Percentiles rank a stretch among this genome's conserved stretches.
Evolutionary conservation across 2,329 filamentous ascomycete genomes (phyloP).

Genomic region (Neospermospora avenae): DNA sequence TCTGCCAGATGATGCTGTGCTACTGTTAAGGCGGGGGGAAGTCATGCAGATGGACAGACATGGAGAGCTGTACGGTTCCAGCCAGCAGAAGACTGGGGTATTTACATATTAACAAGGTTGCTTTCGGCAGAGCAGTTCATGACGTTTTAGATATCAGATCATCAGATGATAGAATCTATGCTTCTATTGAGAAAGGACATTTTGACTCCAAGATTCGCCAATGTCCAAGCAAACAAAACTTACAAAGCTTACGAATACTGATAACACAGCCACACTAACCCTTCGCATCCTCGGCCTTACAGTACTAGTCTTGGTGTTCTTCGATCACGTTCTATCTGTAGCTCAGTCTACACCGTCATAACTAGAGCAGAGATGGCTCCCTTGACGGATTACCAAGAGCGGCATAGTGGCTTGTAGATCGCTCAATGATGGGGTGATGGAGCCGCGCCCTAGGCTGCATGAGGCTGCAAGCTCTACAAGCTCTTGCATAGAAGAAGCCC

Average conservation of each 20-base stretch:
- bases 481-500: slow-evolving; percentile 1
- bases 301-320: not conserved
- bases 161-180: no score
- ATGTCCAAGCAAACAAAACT: not conserved
- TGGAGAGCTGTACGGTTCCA: no score
- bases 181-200: not conserved
- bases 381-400: not conserved
- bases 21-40: no score
- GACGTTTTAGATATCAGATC: no score
- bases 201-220: not conserved
- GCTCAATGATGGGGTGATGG: not conserved
- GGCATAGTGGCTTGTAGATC: not conserved
- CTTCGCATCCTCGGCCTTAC: slow-evolving; percentile 1
- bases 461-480: not conserved
- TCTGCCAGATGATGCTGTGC: no score
- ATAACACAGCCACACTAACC: no score
- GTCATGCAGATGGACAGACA: no score
- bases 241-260: not conserved
- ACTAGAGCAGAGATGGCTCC: not conserved
- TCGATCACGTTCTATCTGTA: no score
- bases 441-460: not conserved
- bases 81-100: no score
- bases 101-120: no score
- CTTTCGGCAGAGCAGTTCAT: no score
- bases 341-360: not conserved